These are phyloP conservation scores for Nigrospora sphaerica DNA, from an alignment of 2,329 filamentous ascomycete genomes.

Conservation along the genomic window DNA sequence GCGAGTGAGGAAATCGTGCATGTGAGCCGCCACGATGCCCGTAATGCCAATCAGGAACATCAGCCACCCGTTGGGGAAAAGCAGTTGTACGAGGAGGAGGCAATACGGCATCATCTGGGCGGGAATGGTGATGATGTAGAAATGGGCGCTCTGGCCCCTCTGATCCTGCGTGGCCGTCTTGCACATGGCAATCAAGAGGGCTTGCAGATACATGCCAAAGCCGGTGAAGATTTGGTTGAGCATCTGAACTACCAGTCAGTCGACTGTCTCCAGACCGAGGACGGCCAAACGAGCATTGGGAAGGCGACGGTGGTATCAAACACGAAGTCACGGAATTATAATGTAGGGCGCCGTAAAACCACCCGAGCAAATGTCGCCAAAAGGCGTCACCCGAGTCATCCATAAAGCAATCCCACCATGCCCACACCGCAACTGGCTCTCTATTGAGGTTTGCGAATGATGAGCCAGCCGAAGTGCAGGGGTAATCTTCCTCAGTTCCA, in stretches of 20 bases:
- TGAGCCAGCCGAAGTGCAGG: slow-evolving; percentile 52
- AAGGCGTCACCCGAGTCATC: slow-evolving; percentile 58
- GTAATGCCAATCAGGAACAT: slow-evolving; percentile 58
- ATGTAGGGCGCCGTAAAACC: slow-evolving; percentile 61
- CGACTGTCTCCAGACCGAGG: background rate
- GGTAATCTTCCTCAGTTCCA: slow-evolving; percentile 77
- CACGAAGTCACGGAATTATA: slow-evolving; percentile 13
- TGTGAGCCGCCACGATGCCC: slow-evolving; percentile 80
- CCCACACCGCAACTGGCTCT: slow-evolving; percentile 60
- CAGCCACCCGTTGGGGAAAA: slow-evolving; percentile 51
- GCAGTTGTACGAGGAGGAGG: slow-evolving; percentile 67
- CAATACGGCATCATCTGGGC: slow-evolving; percentile 75
- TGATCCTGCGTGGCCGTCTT: slow-evolving; percentile 88
- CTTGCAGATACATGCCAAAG: slow-evolving; percentile 45
- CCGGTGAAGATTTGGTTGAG: slow-evolving; percentile 46
- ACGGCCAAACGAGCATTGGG: too few species aligned
- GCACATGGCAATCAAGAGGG: slow-evolving; percentile 69
- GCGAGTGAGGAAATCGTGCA: slow-evolving; percentile 83
- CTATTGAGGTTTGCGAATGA: slow-evolving; percentile 58
- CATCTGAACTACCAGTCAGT: slow-evolving; percentile 26
- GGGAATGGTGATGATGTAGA: slow-evolving; percentile 78
- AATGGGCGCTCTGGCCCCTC: slow-evolving; percentile 65
- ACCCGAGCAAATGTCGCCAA: slow-evolving; percentile 45
- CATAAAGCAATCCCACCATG: slow-evolving; percentile 70
- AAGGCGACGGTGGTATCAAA: background rate